Evolutionary conservation across 352 stramenopile species (phyloP).

Genomic region (Phytopythium chamaehyphon): DNA sequence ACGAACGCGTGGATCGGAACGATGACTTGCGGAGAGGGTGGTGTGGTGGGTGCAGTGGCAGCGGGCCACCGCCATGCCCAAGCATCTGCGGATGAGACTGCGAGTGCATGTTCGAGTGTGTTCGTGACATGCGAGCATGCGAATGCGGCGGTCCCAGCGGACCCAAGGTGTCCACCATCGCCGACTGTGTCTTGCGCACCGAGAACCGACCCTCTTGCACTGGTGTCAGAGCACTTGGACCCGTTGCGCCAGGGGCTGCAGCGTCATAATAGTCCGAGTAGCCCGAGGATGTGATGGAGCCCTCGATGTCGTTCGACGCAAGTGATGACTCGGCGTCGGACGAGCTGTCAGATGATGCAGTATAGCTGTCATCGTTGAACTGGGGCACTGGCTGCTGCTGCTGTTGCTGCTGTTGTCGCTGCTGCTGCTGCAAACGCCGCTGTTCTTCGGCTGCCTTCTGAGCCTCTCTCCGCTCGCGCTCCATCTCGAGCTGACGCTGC

Average conservation of each 20-base stretch:
- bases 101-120: slow-evolving; percentile 2
- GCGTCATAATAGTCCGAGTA: slow-evolving; percentile 50
- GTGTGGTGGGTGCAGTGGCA: slow-evolving; percentile 17
- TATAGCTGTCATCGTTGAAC: slow-evolving; percentile 59
- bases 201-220: slow-evolving; percentile 12
- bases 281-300: slow-evolving; percentile 40
- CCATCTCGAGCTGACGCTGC: slow-evolving; percentile 17
- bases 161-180: slow-evolving; percentile 27
- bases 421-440: slow-evolving; percentile 18
- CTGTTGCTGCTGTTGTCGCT: slow-evolving; percentile 9
- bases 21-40: slow-evolving; percentile 63
- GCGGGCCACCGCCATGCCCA: slow-evolving; percentile 18
- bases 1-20: slow-evolving; percentile 73
- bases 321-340: slow-evolving; percentile 36
- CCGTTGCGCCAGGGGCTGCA: slow-evolving; percentile 2
- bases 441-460: slow-evolving; percentile 18
- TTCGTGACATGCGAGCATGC: background rate
- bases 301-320: slow-evolving; percentile 73
- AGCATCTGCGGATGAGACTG: slow-evolving; percentile 21
- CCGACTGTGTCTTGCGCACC: slow-evolving; percentile 45
- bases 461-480: slow-evolving; percentile 11
- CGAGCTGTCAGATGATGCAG: slow-evolving; percentile 65
- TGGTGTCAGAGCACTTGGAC: slow-evolving; percentile 3
- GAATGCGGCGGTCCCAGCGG: slow-evolving; percentile 6
- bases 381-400: slow-evolving; percentile 22